Evolutionary conservation across 2,329 filamentous ascomycete species (phyloP), one percentile per base, ranked within the genome.

Genomic region (Teratosphaeria destructans): DNA sequence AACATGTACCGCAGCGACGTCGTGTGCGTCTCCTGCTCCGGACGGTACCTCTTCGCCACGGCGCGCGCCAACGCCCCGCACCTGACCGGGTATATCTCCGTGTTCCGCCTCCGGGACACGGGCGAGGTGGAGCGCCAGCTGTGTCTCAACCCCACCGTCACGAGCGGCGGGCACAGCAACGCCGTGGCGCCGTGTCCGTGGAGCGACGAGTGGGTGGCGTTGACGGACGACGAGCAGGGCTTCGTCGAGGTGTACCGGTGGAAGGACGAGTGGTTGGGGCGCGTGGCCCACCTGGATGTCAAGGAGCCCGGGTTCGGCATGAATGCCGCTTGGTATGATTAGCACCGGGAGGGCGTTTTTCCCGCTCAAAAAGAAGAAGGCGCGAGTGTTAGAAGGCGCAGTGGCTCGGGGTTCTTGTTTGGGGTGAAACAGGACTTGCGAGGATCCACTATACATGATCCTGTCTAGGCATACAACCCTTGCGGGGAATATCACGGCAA

Each of bases 311-410:
- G 90, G 1, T 95, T 95, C 72, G 90, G 90, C 1, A 95, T 95
- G 90, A 95, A 95, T 75, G 90, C 90, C n/a, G 91, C 95, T 63
- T 95, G 90, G 90, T 94, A 94, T 73, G 88, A 95, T 75, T 90
- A 55, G 49, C 16, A 26, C 5, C 4, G 19, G 49, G n/a, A 53
- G 27, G 49, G 29, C 29, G 29, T 32, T 32, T 32, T 32, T 32
- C 3, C 29, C 29, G 29, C 29, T 32, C 29, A 32, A 32, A 32
- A 32, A 32, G 23, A 23, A 23, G 23, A 23, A 23, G 23, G 23
- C 23, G 29, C 29, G 4, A 32, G 29, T 3, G 4, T 32, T 32
- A 3, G 7, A 32, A 32, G 29, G 29, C 29, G 29, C 29, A 32
- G 23, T 23, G 23, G 23, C 23, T 23, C 23, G 23, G 23, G 23